Base-by-base conservation (phyloP, 2,329 filamentous ascomycete species). In the Davidsoniella eucalypti region DNA sequence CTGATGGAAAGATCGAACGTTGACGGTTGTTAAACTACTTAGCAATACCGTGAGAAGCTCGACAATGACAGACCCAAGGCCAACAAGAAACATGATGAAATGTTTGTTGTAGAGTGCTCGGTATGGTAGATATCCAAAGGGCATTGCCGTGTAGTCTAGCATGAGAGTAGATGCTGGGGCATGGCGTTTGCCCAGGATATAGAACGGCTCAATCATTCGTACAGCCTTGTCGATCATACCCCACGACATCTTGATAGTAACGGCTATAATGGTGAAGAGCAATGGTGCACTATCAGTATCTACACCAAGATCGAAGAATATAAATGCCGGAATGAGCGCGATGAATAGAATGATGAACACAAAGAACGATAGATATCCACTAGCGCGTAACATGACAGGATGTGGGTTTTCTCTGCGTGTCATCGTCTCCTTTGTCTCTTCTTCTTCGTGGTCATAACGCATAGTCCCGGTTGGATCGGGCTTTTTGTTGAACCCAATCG, bases 191-290 rank as follows among this genome's bases (percentile, higher is more conserved):
- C 76, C 80, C 2, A 87, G 72, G 53, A 84, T 75, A 59, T 80
- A 84, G 59, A 82, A 87, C 2, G 82, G 82, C 61, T 86, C 80
- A 62, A 85, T 76, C 71, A 85, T 80, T 40, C 82, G 78, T 44
- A 85, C 71, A 23, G 78, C 74, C 51, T 75, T 80, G 58, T 86
- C 83, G 54, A 86, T 68, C 2, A 76, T 74, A 54, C 73, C 73
- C 82, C 81, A 87, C 43, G 72, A 66, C 18, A 85, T 69, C 61
- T 84, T 84, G 57, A 86, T 72, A 51, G 69, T 63, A 17, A 84
- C 79, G 1, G 81, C 78, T 5, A 84, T 58, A 2, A 72, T 70
- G 0, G 82, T 86, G 29, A 84, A 64, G 6, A 80, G 64, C 71
- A 78, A 84, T 0, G 81, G 77, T 1, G 76, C 23, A 9, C 42